Percentiles rank a stretch among this genome's conserved stretches.
These are phyloP conservation scores for Citrus sp. DNA, from an alignment of 345 rosid species.

Conservation along the genomic window DNA sequence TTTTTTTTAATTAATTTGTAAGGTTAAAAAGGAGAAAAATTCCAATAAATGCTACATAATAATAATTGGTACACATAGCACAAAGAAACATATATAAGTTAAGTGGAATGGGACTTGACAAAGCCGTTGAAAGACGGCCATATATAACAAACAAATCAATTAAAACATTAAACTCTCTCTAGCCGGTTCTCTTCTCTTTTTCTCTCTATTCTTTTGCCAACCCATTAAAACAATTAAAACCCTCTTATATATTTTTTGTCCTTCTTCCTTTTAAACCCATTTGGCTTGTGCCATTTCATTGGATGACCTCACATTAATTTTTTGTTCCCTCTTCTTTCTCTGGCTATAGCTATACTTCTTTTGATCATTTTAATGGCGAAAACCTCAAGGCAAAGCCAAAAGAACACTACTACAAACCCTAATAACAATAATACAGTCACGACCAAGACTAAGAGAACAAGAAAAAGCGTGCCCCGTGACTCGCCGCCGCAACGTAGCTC, in stretches of 20 bases:
- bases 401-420: not conserved
- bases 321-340: not conserved
- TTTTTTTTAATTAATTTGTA: too few relatives aligned
- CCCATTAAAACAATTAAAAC: not conserved
- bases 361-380: constrained; percentile 37
- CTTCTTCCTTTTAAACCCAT: not conserved
- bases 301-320: not conserved
- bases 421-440: too few relatives aligned
- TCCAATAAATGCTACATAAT: not conserved
- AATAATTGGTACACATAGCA: not conserved
- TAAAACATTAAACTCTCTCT: not conserved
- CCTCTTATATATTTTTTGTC: not conserved
- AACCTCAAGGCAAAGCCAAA: constrained; percentile 21
- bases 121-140: constrained; percentile 35
- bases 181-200: constrained; percentile 12
- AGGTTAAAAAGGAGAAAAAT: not conserved
- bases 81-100: not conserved
- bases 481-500: constrained; percentile 66
- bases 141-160: not conserved
- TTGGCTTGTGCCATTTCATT: constrained; percentile 2
- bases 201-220: not conserved
- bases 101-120: constrained; percentile 2
- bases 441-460: constrained; percentile 38
- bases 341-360: not conserved
- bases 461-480: constrained; percentile 50